Base-by-base conservation (phyloP, 23 red algal species). In the Porphyridium purpureum region DNA sequence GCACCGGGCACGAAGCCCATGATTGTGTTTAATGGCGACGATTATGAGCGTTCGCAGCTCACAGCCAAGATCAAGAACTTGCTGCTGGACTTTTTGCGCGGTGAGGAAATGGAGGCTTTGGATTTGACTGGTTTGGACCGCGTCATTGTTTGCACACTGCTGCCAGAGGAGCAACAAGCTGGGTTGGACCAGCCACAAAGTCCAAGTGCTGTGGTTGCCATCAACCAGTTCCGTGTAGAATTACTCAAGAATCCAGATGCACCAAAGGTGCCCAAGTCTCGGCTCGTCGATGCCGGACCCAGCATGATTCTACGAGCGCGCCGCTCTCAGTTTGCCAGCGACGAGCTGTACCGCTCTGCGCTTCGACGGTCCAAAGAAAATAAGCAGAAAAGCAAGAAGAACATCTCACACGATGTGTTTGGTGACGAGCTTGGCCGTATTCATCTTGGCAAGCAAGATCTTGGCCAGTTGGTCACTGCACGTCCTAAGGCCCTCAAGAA, bases 71-170 rank as follows among this genome's bases (percentile, higher is more conserved):
- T 94, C 5, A 68, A 60, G 3, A 82, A 62, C 3, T 24, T 77
- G 8, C 50, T 81, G 22, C 44, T 82, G 17, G 75, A 82, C 27
- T 40, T 76, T 7, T 94, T 94, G 26, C 87, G 72, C 24, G 87
- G 67, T 19, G 57, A 93, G 22, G 76, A 75, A 26, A 35, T 67
- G 4, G 42, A 27, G 20, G 52, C 33, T 7, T 21, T 94, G 15
- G 73, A 72, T 67, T 56, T 94, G 23, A 47, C 57, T 0, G 77
- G 80, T 14, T 46, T 94, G 20, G 87, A 94, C 47, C 71, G 74
- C 3, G 76, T 72, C n/a, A 78, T 94, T 30, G 70, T 83, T 1
- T 61, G 83, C 50, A 75, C 65, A n/a, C 56, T 81, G 21, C 19
- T 7, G 17, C 25, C 4, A n/a, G 7, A n/a, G n/a, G n/a, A 7